Base-by-base conservation (phyloP, 208 protist genomes). In the Acanthamoeba sp. region DNA sequence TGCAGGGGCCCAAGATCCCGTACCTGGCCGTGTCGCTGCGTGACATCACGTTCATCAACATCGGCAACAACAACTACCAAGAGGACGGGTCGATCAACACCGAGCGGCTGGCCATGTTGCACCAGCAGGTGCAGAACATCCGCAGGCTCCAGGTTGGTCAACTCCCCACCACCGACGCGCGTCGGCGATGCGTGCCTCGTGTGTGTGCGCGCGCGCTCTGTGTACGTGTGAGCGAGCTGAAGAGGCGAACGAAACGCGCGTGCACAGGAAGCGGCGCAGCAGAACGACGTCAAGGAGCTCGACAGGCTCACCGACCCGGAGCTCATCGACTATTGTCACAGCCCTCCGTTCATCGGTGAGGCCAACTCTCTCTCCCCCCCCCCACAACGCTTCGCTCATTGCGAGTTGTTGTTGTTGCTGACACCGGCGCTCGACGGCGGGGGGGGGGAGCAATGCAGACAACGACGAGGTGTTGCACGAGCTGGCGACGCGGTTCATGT, bases 101-200 rank as follows among this genome's bases (percentile, higher is more conserved):
- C 34, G 84, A 91, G 29, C 27, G 84, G 27, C n/a, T 91, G 34
- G 22, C 27, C 50, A 91, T 91, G 84, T 50, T 91, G 1, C 42
- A 91, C n/a, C 55, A 91, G 50, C 84, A 91, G 38, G 84, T 91
- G 38, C 48, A 91, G 50, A 91, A 71, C 29, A 91, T 91, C 50
- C 48, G 57, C 12, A 66, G 29, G 27, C 52, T 91, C 3, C 80
- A 89, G 69, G 69, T 27, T 62, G 12, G 55, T 62, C 22, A 27
- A 22, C 22, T 27, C n/a, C n/a, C n/a, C n/a, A n/a, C n/a, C n/a
- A n/a, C n/a, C n/a, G n/a, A n/a, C n/a, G n/a, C n/a, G n/a, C n/a
- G n/a, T n/a, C n/a, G n/a, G n/a, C n/a, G n/a, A n/a, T n/a, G n/a
- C n/a, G n/a, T n/a, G n/a, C 62, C 29, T 69, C 4, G 9, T 69